These are phyloP conservation scores for Kitagawia praeruptora DNA, from an alignment of 129 eudicot species.

Conservation along the genomic window DNA sequence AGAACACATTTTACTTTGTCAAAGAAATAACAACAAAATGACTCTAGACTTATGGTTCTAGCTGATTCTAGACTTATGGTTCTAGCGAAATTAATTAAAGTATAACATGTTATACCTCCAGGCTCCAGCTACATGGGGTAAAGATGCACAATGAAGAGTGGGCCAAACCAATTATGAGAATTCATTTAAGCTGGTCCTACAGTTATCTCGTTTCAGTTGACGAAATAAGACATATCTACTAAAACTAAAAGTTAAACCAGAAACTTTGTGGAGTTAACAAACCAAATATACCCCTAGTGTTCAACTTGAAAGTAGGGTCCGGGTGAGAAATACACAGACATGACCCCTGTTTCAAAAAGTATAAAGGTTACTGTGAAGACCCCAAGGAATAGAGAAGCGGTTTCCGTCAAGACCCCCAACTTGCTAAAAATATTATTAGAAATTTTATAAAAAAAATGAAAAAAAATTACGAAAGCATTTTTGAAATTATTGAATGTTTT, in stretches of 20 bases:
- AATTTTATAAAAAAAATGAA: no score
- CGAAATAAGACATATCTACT: background rate
- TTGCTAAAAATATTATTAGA: background rate
- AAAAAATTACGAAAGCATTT: background rate
- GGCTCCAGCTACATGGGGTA: background rate
- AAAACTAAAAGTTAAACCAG: background rate
- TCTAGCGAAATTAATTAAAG: background rate
- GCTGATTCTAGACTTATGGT: background rate
- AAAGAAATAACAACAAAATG: background rate
- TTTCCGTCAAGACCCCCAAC: background rate
- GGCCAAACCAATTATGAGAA: background rate
- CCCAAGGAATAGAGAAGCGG: background rate
- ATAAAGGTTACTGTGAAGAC: background rate
- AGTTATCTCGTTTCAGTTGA: background rate
- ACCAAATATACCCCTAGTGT: background rate
- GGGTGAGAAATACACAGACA: background rate
- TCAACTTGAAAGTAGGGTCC: background rate
- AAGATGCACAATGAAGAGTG: background rate
- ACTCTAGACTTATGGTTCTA: background rate
- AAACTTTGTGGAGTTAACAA: background rate
- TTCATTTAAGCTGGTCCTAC: background rate
- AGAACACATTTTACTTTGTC: background rate
- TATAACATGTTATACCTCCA: background rate
- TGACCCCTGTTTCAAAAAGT: background rate
- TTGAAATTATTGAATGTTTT: background rate